phyloP scores from a whole-genome alignment of 768 basidiomycete genomes.

The Leccinum truebloodii region DNA sequence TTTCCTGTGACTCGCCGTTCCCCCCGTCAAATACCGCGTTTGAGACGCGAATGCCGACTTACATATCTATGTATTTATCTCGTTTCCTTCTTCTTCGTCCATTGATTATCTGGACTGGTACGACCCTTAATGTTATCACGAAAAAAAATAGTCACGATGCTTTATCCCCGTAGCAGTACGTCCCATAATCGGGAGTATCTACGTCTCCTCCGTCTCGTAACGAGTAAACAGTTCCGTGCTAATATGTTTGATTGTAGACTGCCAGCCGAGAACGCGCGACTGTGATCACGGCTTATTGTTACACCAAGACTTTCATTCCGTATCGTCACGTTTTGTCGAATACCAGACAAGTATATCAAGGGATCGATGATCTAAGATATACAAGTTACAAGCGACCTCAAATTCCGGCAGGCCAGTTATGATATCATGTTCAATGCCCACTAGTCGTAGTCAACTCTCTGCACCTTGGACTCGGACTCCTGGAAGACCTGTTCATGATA shows the following conservation, averaged over 20 bases:
- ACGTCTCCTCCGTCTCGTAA: neutral
- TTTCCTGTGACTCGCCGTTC: slow-evolving; percentile 9
- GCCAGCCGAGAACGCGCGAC: neutral
- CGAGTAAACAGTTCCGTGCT: neutral
- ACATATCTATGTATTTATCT: neutral
- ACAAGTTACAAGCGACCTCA: no score
- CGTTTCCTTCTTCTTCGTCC: neutral
- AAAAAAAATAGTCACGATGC: neutral
- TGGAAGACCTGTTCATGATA: no score
- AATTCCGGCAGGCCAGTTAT: no score
- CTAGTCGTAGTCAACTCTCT: neutral
- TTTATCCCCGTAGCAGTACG: neutral
- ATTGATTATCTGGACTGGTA: neutral
- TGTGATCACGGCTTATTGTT: no score
- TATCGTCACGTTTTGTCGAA: neutral
- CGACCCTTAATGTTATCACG: neutral
- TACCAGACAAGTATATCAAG: neutral
- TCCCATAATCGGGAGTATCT: neutral
- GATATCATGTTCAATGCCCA: neutral
- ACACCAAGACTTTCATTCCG: no score
- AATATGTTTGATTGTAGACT: neutral
- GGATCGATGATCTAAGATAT: no score
- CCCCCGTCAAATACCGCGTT: neutral
- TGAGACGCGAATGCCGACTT: neutral
- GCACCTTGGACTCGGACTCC: no score